Conservation (phyloP, 192 early-diverging fungal genomes). For the Pecoramyces ruminantium region DNA sequence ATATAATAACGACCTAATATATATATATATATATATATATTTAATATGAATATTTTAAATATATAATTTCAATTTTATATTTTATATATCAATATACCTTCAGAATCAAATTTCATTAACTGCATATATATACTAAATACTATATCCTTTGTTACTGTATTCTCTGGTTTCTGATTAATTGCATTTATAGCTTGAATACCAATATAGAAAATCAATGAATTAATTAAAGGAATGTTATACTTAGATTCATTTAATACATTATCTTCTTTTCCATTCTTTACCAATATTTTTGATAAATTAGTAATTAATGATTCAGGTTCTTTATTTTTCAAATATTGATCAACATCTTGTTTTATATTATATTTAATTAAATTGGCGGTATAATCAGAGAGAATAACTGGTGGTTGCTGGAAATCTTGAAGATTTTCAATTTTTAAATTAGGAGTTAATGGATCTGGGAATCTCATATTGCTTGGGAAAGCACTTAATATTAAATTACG, state of each 20-base stretch:
- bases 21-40: not conserved
- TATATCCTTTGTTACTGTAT: not conserved
- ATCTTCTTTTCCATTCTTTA: slow-evolving; percentile 11
- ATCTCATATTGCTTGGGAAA: slow-evolving; percentile 79
- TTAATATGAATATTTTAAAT: no score
- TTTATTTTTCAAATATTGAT: slow-evolving; percentile 45
- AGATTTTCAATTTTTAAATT: slow-evolving; percentile 84
- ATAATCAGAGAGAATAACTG: slow-evolving; percentile 73
- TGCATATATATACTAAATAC: not conserved
- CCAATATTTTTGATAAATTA: slow-evolving; percentile 28
- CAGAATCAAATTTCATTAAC: not conserved
- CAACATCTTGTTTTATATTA: slow-evolving; percentile 55
- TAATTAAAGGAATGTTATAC: slow-evolving; percentile 70
- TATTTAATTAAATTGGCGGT: slow-evolving; percentile 35
- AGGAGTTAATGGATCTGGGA: slow-evolving; percentile 93
- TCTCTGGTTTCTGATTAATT: slow-evolving; percentile 9
- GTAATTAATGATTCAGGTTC: slow-evolving; percentile 34
- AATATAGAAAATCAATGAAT: slow-evolving; percentile 73
- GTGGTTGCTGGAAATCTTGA: slow-evolving; percentile 72
- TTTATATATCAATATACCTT: not conserved
- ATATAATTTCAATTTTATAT: no score
- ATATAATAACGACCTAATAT: slow-evolving; percentile 61
- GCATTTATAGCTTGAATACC: slow-evolving; percentile 57
- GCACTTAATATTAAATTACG: slow-evolving; percentile 91
- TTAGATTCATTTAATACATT: slow-evolving; percentile 7